Evolutionary conservation across 352 stramenopile genomes (phyloP).

Genomic region (Hyaloperonospora brassicae): DNA sequence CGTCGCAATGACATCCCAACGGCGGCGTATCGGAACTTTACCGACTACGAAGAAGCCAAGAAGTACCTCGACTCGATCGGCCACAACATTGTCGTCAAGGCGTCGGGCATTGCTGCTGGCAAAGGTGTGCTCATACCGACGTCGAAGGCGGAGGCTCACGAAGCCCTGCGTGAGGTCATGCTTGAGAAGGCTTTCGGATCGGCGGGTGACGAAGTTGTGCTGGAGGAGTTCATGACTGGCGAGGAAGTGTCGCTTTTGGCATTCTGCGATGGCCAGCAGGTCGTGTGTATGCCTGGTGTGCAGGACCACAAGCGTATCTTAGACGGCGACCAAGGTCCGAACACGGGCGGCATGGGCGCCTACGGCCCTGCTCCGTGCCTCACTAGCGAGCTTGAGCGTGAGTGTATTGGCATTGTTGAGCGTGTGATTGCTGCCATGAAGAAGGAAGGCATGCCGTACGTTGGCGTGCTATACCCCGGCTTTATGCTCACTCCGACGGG

Average conservation of each 20-base stretch:
- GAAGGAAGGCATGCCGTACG: slow-evolving; percentile 95
- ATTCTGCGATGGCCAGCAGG: slow-evolving; percentile 95
- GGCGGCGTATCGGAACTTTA: slow-evolving; percentile 96
- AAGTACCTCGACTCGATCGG: slow-evolving; percentile 91
- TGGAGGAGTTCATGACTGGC: slow-evolving; percentile 98
- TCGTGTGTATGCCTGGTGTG: slow-evolving; percentile 92
- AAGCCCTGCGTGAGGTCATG: slow-evolving; percentile 95
- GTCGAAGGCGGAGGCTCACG: slow-evolving; percentile 88
- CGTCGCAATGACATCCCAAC: slow-evolving; percentile 95
- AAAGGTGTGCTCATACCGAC: slow-evolving; percentile 98
- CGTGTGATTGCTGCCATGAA: slow-evolving; percentile 76
- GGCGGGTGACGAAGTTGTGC: slow-evolving; percentile 94
- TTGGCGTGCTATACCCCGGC: slow-evolving; percentile 97
- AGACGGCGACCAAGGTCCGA: slow-evolving; percentile 95
- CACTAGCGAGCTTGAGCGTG: slow-evolving; percentile 84
- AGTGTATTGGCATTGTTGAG: slow-evolving; percentile 88
- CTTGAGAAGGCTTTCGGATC: slow-evolving; percentile 93
- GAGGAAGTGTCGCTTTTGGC: slow-evolving; percentile 97
- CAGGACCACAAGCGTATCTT: slow-evolving; percentile 99
- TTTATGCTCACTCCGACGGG: slow-evolving; percentile 93
- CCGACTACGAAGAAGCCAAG: slow-evolving; percentile 82
- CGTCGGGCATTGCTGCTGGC: slow-evolving; percentile 97
- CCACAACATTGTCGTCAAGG: slow-evolving; percentile 97
- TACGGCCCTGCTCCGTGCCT: slow-evolving; percentile 96
- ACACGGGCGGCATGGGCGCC: slow-evolving; percentile 99